Percentiles rank a stretch among this genome's conserved stretches.
Conservation (phyloP, 1,284 basidiomycete genomes). For the Volvariella surrecta region DNA sequence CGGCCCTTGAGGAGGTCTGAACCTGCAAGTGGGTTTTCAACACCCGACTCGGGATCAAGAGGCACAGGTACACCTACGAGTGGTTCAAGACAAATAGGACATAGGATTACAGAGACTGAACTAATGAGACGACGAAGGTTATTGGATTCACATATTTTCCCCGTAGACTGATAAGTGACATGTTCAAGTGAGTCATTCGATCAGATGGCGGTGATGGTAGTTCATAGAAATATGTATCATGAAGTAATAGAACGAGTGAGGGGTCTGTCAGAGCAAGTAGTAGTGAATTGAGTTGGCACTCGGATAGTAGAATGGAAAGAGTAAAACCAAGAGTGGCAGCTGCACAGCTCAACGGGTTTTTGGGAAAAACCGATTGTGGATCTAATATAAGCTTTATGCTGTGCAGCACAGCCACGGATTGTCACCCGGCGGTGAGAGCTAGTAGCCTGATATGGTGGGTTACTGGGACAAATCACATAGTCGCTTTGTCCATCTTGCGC, state of each 20-base stretch:
- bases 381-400: slow-evolving; percentile 24
- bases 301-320: background rate
- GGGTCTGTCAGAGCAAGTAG: background rate
- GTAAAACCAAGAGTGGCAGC: slow-evolving; percentile 2
- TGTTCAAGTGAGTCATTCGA: background rate
- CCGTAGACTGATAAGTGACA: no score
- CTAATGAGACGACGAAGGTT: slow-evolving; percentile 69
- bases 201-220: background rate
- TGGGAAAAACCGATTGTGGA: slow-evolving; percentile 15
- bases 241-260: background rate
- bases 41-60: background rate
- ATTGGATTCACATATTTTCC: slow-evolving; percentile 55
- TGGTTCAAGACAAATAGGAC: slow-evolving; percentile 40
- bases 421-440: slow-evolving; percentile 4
- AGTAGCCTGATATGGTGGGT: no score
- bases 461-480: no score
- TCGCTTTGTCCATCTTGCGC: no score
- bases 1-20: no score
- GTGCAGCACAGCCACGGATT: slow-evolving; percentile 24
- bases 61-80: slow-evolving; percentile 20
- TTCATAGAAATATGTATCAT: background rate
- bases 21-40: background rate
- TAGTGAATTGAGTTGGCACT: background rate
- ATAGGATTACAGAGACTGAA: slow-evolving; percentile 70
- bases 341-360: slow-evolving; percentile 18